Conservation (phyloP, 1,139 yeast species). For the Hemisphaericaspora lyxosophila region DNA sequence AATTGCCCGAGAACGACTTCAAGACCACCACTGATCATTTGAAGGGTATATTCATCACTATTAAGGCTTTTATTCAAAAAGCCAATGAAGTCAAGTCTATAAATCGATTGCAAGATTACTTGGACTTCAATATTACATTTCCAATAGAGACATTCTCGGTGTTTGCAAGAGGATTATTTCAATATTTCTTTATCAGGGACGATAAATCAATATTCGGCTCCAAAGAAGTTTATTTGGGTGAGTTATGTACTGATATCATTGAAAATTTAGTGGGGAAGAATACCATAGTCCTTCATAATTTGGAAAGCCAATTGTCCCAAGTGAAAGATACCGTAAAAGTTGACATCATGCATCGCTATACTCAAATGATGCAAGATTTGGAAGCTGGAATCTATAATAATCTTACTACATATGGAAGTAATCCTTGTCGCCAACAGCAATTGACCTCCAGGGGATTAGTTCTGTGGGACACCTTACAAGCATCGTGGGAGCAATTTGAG, state of each 20-base stretch:
- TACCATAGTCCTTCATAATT: slow-evolving; percentile 22
- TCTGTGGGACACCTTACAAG: slow-evolving; percentile 82
- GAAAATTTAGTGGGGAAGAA: slow-evolving; percentile 28
- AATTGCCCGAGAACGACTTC: slow-evolving; percentile 27
- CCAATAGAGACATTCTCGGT: slow-evolving; percentile 41
- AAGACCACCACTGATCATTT: slow-evolving; percentile 32
- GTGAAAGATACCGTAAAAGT: slow-evolving; percentile 13
- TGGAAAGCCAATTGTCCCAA: slow-evolving; percentile 24
- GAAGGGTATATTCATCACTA: slow-evolving; percentile 33
- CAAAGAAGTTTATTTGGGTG: slow-evolving; percentile 14
- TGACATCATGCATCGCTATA: slow-evolving; percentile 10
- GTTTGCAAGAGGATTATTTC: slow-evolving; percentile 60
- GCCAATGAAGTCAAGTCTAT: slow-evolving; percentile 25
- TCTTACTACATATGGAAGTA: slow-evolving; percentile 61
- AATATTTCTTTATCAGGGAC: slow-evolving; percentile 59
- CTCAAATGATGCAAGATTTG: slow-evolving; percentile 24
- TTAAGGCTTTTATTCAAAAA: slow-evolving; percentile 22
- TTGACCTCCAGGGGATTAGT: slow-evolving; percentile 53
- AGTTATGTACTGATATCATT: slow-evolving; percentile 21
- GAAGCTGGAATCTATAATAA: slow-evolving; percentile 55
- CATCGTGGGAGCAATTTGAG: slow-evolving; percentile 57
- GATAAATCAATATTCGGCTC: slow-evolving; percentile 52
- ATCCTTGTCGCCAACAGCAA: slow-evolving; percentile 83
- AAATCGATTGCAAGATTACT: slow-evolving; percentile 36
- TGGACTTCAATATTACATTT: slow-evolving; percentile 32